phyloP scores from a whole-genome alignment of 352 stramenopile genomes.

The Globisporangium rhizosaccharum region DNA sequence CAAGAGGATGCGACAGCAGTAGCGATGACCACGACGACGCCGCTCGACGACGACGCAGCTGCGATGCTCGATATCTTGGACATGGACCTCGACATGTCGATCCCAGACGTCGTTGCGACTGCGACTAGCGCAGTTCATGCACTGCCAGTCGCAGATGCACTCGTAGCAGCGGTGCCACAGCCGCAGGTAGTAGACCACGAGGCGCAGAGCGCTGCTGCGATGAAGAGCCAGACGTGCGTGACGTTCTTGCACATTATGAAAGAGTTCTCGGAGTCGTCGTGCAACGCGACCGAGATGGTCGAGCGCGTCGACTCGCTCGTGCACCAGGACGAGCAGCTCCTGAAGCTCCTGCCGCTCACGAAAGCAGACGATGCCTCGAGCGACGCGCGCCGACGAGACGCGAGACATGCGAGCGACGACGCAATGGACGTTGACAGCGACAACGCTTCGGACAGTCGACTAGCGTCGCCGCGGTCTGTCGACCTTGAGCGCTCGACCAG shows the following conservation, averaged over 20 bases:
- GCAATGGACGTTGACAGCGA: conserved; percentile 15
- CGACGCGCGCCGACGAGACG: conserved; percentile 14
- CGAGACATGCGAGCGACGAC: background rate
- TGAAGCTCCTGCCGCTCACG: conserved; percentile 45
- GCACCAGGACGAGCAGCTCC: conserved; percentile 49
- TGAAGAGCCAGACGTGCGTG: conserved; percentile 50
- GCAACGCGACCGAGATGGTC: conserved; percentile 53
- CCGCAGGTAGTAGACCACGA: background rate
- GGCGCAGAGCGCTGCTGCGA: conserved; percentile 14
- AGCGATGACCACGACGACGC: conserved; percentile 10
- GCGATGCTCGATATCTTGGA: conserved; percentile 14
- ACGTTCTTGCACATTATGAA: conserved; percentile 78
- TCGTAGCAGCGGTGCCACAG: background rate
- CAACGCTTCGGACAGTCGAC: background rate
- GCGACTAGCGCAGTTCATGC: background rate
- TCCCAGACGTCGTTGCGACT: conserved; percentile 4
- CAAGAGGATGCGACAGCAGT: background rate
- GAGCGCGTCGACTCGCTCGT: conserved; percentile 63
- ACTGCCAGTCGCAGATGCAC: background rate
- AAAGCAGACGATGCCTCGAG: conserved; percentile 11
- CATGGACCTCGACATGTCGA: conserved; percentile 11
- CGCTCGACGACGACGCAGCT: conserved; percentile 8
- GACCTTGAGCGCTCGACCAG: conserved; percentile 7
- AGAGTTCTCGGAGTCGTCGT: conserved; percentile 63
- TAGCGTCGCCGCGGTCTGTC: conserved; percentile 14